Conservation (phyloP, 805 yeast species). For the Candida chilensis region DNA sequence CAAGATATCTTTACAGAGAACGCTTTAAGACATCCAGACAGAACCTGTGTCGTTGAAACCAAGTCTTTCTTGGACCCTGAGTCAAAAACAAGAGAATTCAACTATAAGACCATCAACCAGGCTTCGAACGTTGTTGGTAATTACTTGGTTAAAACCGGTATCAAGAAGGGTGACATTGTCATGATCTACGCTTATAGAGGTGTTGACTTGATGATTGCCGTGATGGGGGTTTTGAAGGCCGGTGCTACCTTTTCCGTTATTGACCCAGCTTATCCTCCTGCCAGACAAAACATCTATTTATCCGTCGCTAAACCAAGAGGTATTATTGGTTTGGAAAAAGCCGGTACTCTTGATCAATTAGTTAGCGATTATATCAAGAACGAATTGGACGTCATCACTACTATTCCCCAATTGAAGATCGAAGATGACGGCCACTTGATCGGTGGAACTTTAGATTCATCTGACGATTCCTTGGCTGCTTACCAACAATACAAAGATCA, state of each 20-base stretch:
- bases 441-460: slow-evolving; percentile 39
- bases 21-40: slow-evolving; percentile 76
- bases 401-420: slow-evolving; percentile 71
- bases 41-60: slow-evolving; percentile 91
- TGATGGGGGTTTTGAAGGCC: slow-evolving; percentile 95
- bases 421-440: slow-evolving; percentile 63
- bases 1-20: slow-evolving; percentile 91
- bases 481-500: slow-evolving; percentile 36
- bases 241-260: slow-evolving; percentile 98
- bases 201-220: slow-evolving; percentile 93
- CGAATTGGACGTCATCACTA: slow-evolving; percentile 64
- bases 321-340: slow-evolving; percentile 81
- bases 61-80: slow-evolving; percentile 51
- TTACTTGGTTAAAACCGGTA: slow-evolving; percentile 72
- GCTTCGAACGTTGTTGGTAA: slow-evolving; percentile 93
- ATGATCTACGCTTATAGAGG: slow-evolving; percentile 98
- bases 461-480: slow-evolving; percentile 38
- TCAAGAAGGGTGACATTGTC: slow-evolving; percentile 86
- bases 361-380: slow-evolving; percentile 72
- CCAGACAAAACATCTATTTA: slow-evolving; percentile 88
- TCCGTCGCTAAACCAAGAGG: slow-evolving; percentile 93
- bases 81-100: slow-evolving; percentile 59
- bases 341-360: slow-evolving; percentile 69
- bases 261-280: slow-evolving; percentile 99
- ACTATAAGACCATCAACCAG: slow-evolving; percentile 81